Conservation (phyloP, 176 grass and related monocot genomes). For the Puya raimondii region DNA sequence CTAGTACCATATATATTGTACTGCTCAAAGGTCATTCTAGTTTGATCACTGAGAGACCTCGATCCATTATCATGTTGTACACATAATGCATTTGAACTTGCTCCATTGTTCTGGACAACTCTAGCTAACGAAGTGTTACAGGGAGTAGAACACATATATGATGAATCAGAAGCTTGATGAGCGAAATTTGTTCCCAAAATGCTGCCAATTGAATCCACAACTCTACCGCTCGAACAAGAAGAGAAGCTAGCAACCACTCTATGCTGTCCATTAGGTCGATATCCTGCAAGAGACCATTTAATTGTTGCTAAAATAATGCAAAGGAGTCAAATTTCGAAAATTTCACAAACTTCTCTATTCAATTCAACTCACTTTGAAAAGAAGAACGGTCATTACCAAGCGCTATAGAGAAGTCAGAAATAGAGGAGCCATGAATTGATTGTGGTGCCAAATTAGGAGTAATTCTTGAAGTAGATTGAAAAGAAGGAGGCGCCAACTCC, state of each 20-base stretch:
- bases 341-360: neutral
- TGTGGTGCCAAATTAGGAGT: neutral
- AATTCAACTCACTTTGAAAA: constrained; percentile 45
- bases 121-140: constrained; percentile 14
- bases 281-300: constrained; percentile 21
- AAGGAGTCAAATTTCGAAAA: constrained; percentile 7
- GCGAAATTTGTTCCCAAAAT: constrained; percentile 12
- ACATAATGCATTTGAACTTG: neutral
- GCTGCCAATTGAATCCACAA: constrained; percentile 14
- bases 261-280: constrained; percentile 24
- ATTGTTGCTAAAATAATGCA: constrained; percentile 6
- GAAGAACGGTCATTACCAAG: constrained; percentile 16
- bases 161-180: constrained; percentile 20
- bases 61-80: neutral
- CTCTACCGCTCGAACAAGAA: constrained; percentile 18
- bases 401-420: neutral
- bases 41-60: neutral
- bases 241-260: constrained; percentile 21
- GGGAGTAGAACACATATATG: constrained; percentile 15
- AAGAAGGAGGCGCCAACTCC: neutral
- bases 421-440: neutral
- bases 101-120: constrained; percentile 14
- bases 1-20: constrained; percentile 2
- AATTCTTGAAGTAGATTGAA: neutral
- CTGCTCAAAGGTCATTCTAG: neutral